These are phyloP conservation scores for Zymoseptoria brevis DNA, from an alignment of 2,329 filamentous ascomycete species.

Conservation along the genomic window DNA sequence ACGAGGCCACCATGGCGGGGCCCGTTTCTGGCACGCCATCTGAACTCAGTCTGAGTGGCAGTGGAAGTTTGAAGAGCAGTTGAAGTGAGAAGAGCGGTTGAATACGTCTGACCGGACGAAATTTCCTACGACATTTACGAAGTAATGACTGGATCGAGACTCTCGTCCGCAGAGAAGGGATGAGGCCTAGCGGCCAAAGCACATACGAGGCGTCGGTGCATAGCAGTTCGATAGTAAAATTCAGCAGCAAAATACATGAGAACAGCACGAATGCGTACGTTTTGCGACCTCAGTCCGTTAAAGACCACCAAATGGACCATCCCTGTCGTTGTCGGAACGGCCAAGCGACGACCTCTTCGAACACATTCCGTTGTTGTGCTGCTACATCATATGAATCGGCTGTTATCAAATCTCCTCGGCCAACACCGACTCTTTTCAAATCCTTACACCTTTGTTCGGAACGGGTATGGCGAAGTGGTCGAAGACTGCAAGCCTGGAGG, in stretches of 20 bases:
- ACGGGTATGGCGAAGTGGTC: neutral
- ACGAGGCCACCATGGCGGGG: neutral
- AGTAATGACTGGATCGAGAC: neutral
- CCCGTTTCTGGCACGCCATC: neutral
- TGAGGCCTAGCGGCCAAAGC: neutral
- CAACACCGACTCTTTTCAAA: neutral
- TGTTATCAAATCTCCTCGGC: too few relatives aligned
- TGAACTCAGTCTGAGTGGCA: neutral
- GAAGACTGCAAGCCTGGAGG: too few relatives aligned
- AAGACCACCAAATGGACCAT: too few relatives aligned
- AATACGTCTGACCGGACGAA: neutral
- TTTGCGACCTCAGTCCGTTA: too few relatives aligned
- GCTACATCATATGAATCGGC: too few relatives aligned
- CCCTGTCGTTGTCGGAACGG: too few relatives aligned
- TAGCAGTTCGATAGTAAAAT: neutral
- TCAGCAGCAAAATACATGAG: neutral
- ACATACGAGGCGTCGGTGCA: neutral
- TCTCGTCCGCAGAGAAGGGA: neutral
- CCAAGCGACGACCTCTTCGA: too few relatives aligned
- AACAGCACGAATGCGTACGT: neutral
- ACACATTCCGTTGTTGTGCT: too few relatives aligned
- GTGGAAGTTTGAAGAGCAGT: neutral
- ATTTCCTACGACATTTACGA: neutral
- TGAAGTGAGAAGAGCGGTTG: neutral
- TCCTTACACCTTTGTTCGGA: neutral